These are phyloP conservation scores for Solanum chilense DNA, from an alignment of 257 asterid genomes.

Conservation along the genomic window DNA sequence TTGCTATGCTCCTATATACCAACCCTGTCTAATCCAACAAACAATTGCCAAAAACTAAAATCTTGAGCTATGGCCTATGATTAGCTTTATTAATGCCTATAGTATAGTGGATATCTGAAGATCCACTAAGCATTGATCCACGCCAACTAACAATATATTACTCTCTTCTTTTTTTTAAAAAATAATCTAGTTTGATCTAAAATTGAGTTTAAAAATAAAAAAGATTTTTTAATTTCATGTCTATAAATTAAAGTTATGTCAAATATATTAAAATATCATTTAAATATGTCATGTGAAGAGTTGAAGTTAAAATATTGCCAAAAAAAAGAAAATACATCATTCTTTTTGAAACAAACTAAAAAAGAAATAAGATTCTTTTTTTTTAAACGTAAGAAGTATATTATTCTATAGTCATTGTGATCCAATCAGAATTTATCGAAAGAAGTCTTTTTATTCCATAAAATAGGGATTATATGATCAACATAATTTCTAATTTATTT, in stretches of 20 bases:
- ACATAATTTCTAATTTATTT: background rate
- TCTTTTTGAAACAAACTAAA: too few species aligned
- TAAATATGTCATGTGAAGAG: too few species aligned
- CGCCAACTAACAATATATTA: background rate
- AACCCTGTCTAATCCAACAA: background rate
- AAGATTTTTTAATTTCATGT: too few species aligned
- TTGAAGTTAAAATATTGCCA: too few species aligned
- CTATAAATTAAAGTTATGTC: too few species aligned
- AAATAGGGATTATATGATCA: background rate
- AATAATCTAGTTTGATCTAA: too few species aligned
- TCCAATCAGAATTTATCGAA: background rate
- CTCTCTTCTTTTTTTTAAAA: too few species aligned
- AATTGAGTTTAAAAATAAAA: too few species aligned
- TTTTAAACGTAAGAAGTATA: rapidly evolving
- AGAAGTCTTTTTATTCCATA: background rate
- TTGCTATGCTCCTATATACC: background rate
- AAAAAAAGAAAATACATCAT: too few species aligned
- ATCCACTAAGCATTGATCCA: background rate
- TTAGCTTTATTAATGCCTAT: background rate
- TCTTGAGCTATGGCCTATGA: background rate
- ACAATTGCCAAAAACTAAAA: background rate
- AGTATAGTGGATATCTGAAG: background rate
- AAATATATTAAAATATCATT: too few species aligned
- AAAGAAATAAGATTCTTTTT: too few species aligned
- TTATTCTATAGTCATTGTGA: background rate